Percentiles rank a stretch among this genome's conserved stretches.
Conservation (phyloP, 129 eudicot species). For the Lactuca saligna region DNA sequence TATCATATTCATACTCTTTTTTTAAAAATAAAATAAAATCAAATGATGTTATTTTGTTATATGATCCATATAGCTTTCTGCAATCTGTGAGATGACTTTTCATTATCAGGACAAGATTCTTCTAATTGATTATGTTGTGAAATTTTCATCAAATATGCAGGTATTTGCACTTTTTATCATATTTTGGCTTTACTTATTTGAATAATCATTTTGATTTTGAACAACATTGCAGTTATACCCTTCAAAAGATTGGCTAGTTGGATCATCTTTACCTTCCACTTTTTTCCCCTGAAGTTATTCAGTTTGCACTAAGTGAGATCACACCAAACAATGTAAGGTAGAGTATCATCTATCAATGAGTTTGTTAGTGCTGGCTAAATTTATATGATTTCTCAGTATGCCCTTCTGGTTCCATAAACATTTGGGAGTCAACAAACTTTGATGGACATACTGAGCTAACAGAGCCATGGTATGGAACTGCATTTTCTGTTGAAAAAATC, state of each 20-base stretch:
- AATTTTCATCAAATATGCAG: slow-evolving; percentile 49
- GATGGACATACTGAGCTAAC: slow-evolving; percentile 61
- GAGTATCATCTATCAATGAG: slow-evolving; percentile 10
- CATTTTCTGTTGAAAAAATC: slow-evolving; percentile 70
- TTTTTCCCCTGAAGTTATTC: slow-evolving; percentile 57
- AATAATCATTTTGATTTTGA: slow-evolving; percentile 2
- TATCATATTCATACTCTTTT: slow-evolving; percentile 9
- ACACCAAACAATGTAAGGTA: slow-evolving; percentile 67
- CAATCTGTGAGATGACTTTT: no score
- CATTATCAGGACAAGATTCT: slow-evolving; percentile 90
- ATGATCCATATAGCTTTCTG: no score
- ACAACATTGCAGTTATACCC: slow-evolving; percentile 65
- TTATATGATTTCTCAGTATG: slow-evolving; percentile 7
- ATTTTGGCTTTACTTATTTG: not conserved
- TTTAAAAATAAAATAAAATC: not conserved
- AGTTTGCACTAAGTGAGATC: slow-evolving; percentile 61
- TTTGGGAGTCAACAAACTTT: slow-evolving; percentile 83
- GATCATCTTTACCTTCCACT: slow-evolving; percentile 73
- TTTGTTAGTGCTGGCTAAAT: not conserved
- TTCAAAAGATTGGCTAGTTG: slow-evolving; percentile 83
- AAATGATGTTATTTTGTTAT: slow-evolving; percentile 27
- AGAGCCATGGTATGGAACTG: slow-evolving; percentile 99
- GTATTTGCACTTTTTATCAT: no score
- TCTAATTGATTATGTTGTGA: slow-evolving; percentile 79
- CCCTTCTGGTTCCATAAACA: slow-evolving; percentile 30